Base-by-base conservation (phyloP, 176 grass and related monocot species). In the Elymus sibiricus region DNA sequence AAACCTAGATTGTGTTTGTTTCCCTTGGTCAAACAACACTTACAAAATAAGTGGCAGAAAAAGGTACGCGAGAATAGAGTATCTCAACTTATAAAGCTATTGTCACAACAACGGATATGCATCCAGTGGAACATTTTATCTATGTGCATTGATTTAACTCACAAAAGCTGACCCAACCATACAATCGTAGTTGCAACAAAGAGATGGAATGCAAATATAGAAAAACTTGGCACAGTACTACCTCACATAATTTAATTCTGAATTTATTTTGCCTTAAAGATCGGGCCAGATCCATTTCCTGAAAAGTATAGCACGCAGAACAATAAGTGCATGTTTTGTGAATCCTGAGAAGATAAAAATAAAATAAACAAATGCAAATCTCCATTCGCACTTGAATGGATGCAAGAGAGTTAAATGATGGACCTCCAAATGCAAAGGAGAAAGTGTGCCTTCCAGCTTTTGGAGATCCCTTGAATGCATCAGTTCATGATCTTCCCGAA, bases 381-480 rank as follows among this genome's bases (percentile, higher is more conserved):
- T 24, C 14, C 59, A 60, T 79, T 80, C 32, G 17, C 34, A 70
- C 29, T 74, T 85, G 64, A 65, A 59, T 39, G 66, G 6, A 34
- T 75, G 32, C 22, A 74, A 60, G n/a, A 92, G 51, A 66, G 32
- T n/a, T 76, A 80, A 78, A 83, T 56, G 49, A 21, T 15, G 56
- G 55, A 98, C 96, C 93, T 98, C 96, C 81, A 98, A 85, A 92
- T 95, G 90, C 79, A 90, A 91, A 70, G 96, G 96, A 88, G 93
- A 98, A 85, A 98, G 93, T 43, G 92, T 31, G 72, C 93, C 96
- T 95, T 95, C 96, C 64, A 98, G 84, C 74, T 91, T 98, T 69
- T 98, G 91, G 76, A 98, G 92, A 82, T 98, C 96, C 74, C 91
- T 91, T 75, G 90, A 92, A 91, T 98, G 90, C 92, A 94, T 95